These are phyloP conservation scores for Rusavskia elegans DNA, from an alignment of 495 filamentous ascomycete species.

Conservation along the genomic window DNA sequence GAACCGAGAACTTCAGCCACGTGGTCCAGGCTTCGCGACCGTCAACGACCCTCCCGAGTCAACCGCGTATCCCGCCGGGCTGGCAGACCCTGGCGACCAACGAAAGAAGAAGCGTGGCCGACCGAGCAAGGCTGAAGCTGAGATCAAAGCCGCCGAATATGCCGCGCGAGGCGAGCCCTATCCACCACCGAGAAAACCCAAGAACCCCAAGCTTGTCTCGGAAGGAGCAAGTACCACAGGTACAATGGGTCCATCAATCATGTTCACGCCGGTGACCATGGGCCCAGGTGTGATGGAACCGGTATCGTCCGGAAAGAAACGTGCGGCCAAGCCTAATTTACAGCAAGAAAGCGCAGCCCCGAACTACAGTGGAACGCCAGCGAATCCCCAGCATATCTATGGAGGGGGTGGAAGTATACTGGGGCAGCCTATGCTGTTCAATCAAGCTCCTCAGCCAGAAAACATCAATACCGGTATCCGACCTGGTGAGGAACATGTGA, in stretches of 20 bases:
- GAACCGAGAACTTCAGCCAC: conserved; percentile 14
- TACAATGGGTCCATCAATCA: neutral
- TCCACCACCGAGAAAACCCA: conserved; percentile 21
- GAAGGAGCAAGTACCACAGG: conserved; percentile 1
- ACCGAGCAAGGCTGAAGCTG: conserved; percentile 40
- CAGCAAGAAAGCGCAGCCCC: neutral
- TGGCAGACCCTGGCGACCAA: conserved; percentile 18
- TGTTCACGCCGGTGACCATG: neutral
- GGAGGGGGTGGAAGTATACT: no score
- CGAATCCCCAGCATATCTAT: neutral
- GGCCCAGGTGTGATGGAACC: conserved; percentile 2
- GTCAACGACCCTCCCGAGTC: conserved; percentile 15
- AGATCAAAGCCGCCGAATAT: conserved; percentile 33
- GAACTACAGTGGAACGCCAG: neutral
- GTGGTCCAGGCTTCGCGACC: conserved; percentile 11
- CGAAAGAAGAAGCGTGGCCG: conserved; percentile 45
- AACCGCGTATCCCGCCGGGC: conserved; percentile 5
- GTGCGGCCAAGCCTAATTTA: neutral
- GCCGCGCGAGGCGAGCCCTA: conserved; percentile 35
- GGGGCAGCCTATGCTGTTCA: no score
- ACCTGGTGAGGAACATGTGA: no score
- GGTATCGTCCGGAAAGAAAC: conserved; percentile 1
- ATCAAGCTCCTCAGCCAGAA: no score
- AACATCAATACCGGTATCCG: no score
- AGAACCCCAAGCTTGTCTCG: conserved; percentile 9